Evolutionary conservation across 2,329 filamentous ascomycete species (phyloP).

Genomic region (Penicillium sp.): DNA sequence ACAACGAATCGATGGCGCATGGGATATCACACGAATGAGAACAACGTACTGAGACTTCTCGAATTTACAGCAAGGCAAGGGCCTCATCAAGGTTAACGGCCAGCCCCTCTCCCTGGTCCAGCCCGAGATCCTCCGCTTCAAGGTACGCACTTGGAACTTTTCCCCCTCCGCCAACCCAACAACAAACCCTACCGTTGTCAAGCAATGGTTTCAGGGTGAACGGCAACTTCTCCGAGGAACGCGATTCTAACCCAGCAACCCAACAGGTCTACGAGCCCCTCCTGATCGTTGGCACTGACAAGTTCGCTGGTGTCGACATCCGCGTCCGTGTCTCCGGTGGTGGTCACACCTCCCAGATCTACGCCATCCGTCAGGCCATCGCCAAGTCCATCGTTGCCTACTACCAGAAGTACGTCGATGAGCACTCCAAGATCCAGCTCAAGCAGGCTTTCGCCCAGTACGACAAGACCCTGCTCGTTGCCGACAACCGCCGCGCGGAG

Average conservation of each 20-base stretch:
- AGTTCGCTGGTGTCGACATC: slow-evolving; percentile 96
- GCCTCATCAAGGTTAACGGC: slow-evolving; percentile 98
- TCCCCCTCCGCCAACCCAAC: slow-evolving; percentile 3
- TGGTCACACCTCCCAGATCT: slow-evolving; percentile 97
- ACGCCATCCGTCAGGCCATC: slow-evolving; percentile 98
- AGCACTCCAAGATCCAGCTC: slow-evolving; percentile 99
- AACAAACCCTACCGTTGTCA: slow-evolving; percentile 1
- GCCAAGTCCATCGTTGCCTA: slow-evolving; percentile 96
- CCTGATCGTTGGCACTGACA: slow-evolving; percentile 95
- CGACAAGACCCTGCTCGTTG: slow-evolving; percentile 95
- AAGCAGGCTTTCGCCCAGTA: slow-evolving; percentile 96
- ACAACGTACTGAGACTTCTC: slow-evolving; percentile 29
- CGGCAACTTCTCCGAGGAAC: neutral
- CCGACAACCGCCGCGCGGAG: slow-evolving; percentile 98
- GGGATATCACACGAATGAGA: slow-evolving; percentile 7
- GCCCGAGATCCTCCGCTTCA: slow-evolving; percentile 97
- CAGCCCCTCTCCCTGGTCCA: slow-evolving; percentile 90
- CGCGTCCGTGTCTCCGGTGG: slow-evolving; percentile 93
- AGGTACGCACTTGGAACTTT: slow-evolving; percentile 57
- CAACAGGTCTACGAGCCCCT: slow-evolving; percentile 92
- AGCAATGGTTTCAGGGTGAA: slow-evolving; percentile 2
- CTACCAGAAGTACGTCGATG: slow-evolving; percentile 99
- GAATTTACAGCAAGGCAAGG: slow-evolving; percentile 66
- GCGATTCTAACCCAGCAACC: neutral
- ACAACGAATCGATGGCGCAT: slow-evolving; percentile 15